phyloP scores from a whole-genome alignment of 805 yeast genomes.

The Candida oleophila region DNA sequence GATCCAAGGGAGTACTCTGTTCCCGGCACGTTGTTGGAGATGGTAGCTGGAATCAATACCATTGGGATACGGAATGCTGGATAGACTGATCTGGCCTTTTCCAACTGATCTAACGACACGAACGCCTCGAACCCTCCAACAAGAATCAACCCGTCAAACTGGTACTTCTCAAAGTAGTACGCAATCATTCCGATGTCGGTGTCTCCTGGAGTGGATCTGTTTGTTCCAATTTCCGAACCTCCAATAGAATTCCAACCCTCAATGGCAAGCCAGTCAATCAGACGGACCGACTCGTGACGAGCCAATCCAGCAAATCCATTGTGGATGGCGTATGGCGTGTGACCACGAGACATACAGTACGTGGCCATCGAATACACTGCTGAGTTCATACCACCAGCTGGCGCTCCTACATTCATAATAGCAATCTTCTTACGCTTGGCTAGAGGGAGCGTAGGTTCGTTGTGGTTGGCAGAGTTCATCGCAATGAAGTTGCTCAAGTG shows the following conservation, averaged over 20 bases:
- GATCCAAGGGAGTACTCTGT: conserved; percentile 94
- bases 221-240: conserved; percentile 97
- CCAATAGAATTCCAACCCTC: conserved; percentile 88
- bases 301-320: conserved; percentile 93
- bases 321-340: conserved; percentile 83
- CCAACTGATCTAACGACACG: conserved; percentile 76
- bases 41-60: conserved; percentile 91
- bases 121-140: conserved; percentile 99
- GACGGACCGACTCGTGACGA: conserved; percentile 80
- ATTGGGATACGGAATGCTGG: conserved; percentile 94
- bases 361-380: conserved; percentile 89
- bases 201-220: conserved; percentile 77
- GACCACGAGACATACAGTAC: conserved; percentile 88
- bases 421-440: conserved; percentile 71
- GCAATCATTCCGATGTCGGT: conserved; percentile 88
- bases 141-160: conserved; percentile 83
- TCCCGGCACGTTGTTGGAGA: conserved; percentile 98
- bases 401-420: conserved; percentile 92
- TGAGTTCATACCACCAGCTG: conserved; percentile 94
- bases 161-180: conserved; percentile 84
- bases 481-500: conserved; percentile 70
- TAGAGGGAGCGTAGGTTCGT: conserved; percentile 56
- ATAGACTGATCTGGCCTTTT: conserved; percentile 70
- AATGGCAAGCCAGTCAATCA: conserved; percentile 78
- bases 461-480: conserved; percentile 67